Percentiles rank a stretch among this genome's conserved stretches.
Evolutionary conservation across 495 filamentous ascomycete species (phyloP).

Genomic region (Daldinia childiae): DNA sequence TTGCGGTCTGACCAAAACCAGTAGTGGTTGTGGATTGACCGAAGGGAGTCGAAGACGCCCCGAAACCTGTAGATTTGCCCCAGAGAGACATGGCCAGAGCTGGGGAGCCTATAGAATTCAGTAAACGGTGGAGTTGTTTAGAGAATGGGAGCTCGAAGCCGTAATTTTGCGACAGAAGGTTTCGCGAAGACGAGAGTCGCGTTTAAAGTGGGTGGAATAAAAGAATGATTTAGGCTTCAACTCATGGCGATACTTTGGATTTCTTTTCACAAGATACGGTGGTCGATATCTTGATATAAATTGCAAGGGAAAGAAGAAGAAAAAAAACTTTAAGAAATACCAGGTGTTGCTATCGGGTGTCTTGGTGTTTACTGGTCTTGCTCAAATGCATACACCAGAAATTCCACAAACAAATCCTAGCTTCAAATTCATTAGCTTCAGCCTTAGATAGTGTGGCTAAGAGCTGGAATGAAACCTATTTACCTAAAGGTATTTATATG

Average conservation of each 20-base stretch:
- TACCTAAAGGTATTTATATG: too few species aligned
- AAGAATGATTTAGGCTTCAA: slow-evolving; percentile 30
- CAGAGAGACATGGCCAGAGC: slow-evolving; percentile 42
- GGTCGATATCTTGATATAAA: neutral
- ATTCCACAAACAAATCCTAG: slow-evolving; percentile 35
- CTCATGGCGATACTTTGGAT: slow-evolving; percentile 20
- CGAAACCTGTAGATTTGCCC: slow-evolving; percentile 36
- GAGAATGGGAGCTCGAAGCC: neutral
- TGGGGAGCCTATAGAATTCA: neutral
- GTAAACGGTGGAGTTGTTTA: neutral
- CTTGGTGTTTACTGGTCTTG: slow-evolving; percentile 16
- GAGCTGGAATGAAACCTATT: neutral
- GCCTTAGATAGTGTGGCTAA: slow-evolving; percentile 24
- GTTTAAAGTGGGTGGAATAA: slow-evolving; percentile 22
- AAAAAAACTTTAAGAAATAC: neutral
- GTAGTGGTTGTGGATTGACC: slow-evolving; percentile 26
- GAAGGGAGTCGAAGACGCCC: slow-evolving; percentile 20
- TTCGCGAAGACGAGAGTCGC: slow-evolving; percentile 21
- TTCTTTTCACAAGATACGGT: neutral
- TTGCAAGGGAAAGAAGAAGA: neutral
- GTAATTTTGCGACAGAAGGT: slow-evolving; percentile 9
- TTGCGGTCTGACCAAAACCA: slow-evolving; percentile 13
- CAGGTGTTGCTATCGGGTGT: neutral
- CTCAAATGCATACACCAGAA: slow-evolving; percentile 8
- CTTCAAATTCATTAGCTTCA: slow-evolving; percentile 29